phyloP scores from a whole-genome alignment of 768 basidiomycete species.

The Leccinum variicolor region DNA sequence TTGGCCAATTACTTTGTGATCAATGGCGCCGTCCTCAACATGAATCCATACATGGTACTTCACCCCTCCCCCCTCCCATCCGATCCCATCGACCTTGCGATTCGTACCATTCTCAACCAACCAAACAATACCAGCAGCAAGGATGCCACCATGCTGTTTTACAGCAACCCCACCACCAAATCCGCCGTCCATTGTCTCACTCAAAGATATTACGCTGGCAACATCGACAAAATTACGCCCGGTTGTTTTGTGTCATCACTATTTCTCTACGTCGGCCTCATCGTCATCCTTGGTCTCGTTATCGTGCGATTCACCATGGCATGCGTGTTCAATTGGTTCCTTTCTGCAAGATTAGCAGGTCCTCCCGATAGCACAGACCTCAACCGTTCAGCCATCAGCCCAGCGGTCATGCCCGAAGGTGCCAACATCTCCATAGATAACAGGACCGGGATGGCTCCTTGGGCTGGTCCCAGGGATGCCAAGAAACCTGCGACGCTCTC shows the following conservation, averaged over 20 bases:
- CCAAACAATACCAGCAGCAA: conserved; percentile 59
- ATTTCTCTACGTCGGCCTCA: conserved; percentile 85
- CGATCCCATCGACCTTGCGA: conserved; percentile 79
- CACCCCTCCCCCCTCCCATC: conserved; percentile 64
- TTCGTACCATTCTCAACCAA: conserved; percentile 67
- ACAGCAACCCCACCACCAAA: conserved; percentile 60
- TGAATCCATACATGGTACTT: conserved; percentile 77
- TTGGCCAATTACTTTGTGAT: conserved; percentile 78
- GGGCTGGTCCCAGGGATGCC: conserved; percentile 62
- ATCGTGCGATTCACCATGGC: conserved; percentile 95
- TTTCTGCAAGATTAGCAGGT: conserved; percentile 77
- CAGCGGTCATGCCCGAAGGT: conserved; percentile 94
- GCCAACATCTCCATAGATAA: conserved; percentile 95
- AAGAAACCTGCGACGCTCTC: conserved; percentile 48
- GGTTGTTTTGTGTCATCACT: conserved; percentile 91
- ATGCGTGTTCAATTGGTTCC: conserved; percentile 94
- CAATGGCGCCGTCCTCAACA: conserved; percentile 92
- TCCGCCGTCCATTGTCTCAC: conserved; percentile 76
- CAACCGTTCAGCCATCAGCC: conserved; percentile 83
- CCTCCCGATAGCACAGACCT: conserved; percentile 71
- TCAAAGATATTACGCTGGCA: conserved; percentile 86
- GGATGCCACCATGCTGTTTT: conserved; percentile 89
- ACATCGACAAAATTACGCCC: conserved; percentile 94
- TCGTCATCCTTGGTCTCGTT: conserved; percentile 89
- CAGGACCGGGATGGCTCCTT: conserved; percentile 88